Evolutionary conservation across 495 filamentous ascomycete genomes (phyloP).

Genomic region (Xylaria bambusicola): DNA sequence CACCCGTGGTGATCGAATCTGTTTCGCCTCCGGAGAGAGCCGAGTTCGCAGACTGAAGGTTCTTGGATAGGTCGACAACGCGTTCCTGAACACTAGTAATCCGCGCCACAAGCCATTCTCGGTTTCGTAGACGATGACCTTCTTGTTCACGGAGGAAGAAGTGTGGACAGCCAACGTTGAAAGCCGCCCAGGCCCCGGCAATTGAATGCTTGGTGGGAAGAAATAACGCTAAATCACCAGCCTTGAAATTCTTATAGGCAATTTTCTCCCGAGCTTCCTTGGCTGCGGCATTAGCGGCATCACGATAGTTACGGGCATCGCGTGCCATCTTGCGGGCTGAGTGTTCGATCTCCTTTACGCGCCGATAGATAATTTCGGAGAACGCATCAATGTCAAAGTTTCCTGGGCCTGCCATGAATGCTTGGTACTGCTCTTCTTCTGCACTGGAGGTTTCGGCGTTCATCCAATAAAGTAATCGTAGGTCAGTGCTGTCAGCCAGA

Average conservation of each 20-base stretch:
- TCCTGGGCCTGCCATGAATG: slow-evolving; percentile 67
- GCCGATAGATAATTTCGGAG: slow-evolving; percentile 77
- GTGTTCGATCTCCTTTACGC: slow-evolving; percentile 85
- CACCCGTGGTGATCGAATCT: slow-evolving; percentile 52
- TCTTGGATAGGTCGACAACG: slow-evolving; percentile 88
- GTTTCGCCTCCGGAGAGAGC: slow-evolving; percentile 34
- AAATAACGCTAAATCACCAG: slow-evolving; percentile 94
- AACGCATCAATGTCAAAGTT: slow-evolving; percentile 82
- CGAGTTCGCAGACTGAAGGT: slow-evolving; percentile 37
- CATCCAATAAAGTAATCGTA: slow-evolving; percentile 77
- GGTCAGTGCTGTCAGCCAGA: slow-evolving; percentile 55
- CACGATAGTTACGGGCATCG: slow-evolving; percentile 82
- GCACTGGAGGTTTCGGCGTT: slow-evolving; percentile 62
- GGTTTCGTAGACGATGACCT: slow-evolving; percentile 72
- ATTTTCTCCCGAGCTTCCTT: slow-evolving; percentile 95
- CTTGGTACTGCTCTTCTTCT: slow-evolving; percentile 69
- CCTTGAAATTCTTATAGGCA: slow-evolving; percentile 93
- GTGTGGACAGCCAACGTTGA: slow-evolving; percentile 95
- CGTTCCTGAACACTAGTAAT: slow-evolving; percentile 91
- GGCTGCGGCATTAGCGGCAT: slow-evolving; percentile 80
- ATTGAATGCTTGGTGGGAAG: slow-evolving; percentile 91
- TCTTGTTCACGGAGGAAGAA: slow-evolving; percentile 96
- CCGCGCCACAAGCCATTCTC: slow-evolving; percentile 93
- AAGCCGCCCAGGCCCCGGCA: slow-evolving; percentile 94
- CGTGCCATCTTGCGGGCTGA: slow-evolving; percentile 88